Base-by-base conservation (phyloP, 2,329 filamentous ascomycete genomes). In the Dothideomycetes sp. region DNA sequence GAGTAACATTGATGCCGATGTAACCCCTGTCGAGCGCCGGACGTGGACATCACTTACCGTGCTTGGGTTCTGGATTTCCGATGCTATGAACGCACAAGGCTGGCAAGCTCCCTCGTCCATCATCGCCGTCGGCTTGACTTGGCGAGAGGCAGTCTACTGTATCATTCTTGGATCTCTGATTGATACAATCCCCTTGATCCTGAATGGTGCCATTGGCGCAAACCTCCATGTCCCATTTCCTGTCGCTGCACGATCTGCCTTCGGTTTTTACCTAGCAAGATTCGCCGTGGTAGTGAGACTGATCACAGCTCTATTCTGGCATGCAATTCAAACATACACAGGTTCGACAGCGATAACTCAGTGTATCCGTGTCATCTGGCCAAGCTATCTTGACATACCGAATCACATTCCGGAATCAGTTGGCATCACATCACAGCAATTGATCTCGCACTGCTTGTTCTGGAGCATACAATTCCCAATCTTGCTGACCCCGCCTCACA, bases 271-370 rank as follows among this genome's bases (percentile, higher is more conserved):
- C 63, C 70, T 72, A 40, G 70, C 68, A 15, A 71, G 73, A 49
- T 59, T 76, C 28, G 65, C 70, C 16, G 70, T 76, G 37, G 51
- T 75, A 5, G 71, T 68, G 0, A 64, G 72, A 7, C 63, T 67
- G 29, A 68, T 75, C 41, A 65, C 75, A 3, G 72, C 71, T 4
- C 53, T 75, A n/a, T 74, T 76, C 57, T 76, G 73, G 80, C 76
- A 80, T 42, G 75, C 76, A 0, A 79, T 82, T 31, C 76, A 81
- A 49, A 75, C 73, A 25, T 74, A 75, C 46, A 78, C 78, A 47
- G 77, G 78, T 0, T 75, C 70, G 0, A 71, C 73, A 43, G 63
- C 66, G 0, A 62, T 73, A 4, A 60, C 61, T 4, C 67, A 69
- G 29, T 20, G 27, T 8, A 32, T 40, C 25, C 16, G 65, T 5